Conservation (phyloP, 345 rosid genomes). For the Salix brachista region DNA sequence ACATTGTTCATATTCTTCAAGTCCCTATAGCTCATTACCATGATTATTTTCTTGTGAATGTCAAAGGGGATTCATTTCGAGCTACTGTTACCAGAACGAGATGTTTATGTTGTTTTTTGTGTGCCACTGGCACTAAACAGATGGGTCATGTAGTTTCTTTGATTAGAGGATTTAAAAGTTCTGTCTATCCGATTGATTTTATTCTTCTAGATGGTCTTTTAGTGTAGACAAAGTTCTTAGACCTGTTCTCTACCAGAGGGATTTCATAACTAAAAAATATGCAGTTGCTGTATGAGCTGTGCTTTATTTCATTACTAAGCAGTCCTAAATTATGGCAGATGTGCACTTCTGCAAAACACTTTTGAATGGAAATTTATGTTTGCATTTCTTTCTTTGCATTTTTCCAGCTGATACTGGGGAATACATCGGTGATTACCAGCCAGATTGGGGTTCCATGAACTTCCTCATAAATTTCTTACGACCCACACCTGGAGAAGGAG, state of each 20-base stretch:
- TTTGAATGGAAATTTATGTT: background rate
- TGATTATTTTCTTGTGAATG: background rate
- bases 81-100: background rate
- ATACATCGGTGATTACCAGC: slow-evolving; percentile 51
- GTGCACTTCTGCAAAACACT: background rate
- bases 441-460: slow-evolving; percentile 83
- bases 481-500: slow-evolving; percentile 60
- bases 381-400: background rate
- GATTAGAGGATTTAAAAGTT: background rate
- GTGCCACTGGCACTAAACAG: background rate
- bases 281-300: background rate
- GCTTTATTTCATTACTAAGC: background rate
- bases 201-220: background rate
- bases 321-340: no score
- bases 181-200: background rate
- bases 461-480: slow-evolving; percentile 80
- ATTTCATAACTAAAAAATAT: background rate
- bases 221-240: background rate
- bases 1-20: background rate
- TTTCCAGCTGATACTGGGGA: slow-evolving; percentile 49
- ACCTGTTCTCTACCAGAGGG: background rate
- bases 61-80: background rate
- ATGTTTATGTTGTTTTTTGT: background rate
- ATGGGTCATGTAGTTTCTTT: background rate
- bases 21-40: no score